Evolutionary conservation across 345 rosid genomes (phyloP).

Genomic region (Linum usitatissimum): DNA sequence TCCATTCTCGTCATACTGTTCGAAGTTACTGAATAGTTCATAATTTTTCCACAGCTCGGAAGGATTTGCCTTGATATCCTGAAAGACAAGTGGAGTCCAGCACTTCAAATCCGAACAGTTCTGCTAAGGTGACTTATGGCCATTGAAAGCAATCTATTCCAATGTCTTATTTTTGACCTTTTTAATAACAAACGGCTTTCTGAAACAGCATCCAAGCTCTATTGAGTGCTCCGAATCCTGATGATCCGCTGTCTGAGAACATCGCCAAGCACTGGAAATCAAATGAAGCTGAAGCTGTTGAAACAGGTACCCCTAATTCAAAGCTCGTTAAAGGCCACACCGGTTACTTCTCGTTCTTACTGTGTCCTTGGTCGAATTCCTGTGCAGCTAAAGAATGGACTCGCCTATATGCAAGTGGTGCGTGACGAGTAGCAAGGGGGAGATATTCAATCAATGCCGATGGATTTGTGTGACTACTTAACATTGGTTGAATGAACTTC

Average conservation of each 20-base stretch:
- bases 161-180: neutral
- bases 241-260: conserved; percentile 96
- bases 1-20: neutral
- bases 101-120: conserved; percentile 94
- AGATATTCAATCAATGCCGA: neutral
- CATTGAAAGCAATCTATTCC: neutral
- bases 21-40: conserved; percentile 1
- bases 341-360: neutral
- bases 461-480: neutral
- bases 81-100: conserved; percentile 99
- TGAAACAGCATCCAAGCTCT: conserved; percentile 80
- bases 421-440: conserved; percentile 21
- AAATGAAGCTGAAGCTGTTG: conserved; percentile 93
- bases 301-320: conserved; percentile 51
- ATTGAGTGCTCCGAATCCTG: conserved; percentile 96
- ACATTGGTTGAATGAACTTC: neutral
- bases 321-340: too few relatives aligned
- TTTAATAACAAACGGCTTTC: neutral
- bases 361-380: neutral
- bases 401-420: conserved; percentile 81
- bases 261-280: conserved; percentile 99
- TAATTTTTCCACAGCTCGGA: conserved; percentile 54
- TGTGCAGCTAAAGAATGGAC: conserved; percentile 98
- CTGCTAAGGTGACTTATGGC: conserved; percentile 55
- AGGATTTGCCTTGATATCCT: conserved; percentile 96